Percentiles rank a stretch among this genome's conserved stretches.
Conservation (phyloP, 129 eudicot genomes). For the Sambucus nigra region DNA sequence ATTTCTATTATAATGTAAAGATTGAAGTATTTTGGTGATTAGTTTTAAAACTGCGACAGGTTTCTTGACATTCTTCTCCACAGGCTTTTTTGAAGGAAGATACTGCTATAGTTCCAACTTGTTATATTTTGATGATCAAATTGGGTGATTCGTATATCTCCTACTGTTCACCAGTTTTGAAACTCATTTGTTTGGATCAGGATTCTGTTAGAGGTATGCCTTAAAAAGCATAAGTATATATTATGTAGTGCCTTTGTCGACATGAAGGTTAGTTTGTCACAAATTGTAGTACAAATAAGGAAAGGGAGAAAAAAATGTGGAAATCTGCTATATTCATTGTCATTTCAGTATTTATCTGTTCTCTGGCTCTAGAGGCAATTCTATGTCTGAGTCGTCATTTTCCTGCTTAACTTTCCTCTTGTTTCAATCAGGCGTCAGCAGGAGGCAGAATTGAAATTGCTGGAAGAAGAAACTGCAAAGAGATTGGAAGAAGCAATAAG, state of each 20-base stretch:
- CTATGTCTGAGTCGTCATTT: too few species aligned
- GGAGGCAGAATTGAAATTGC: constrained; percentile 62
- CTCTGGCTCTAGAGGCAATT: too few species aligned
- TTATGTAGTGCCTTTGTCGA: constrained; percentile 48
- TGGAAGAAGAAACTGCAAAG: constrained; percentile 94
- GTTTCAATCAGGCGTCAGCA: constrained; percentile 63
- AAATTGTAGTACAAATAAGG: constrained; percentile 24
- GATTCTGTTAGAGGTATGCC: constrained; percentile 80
- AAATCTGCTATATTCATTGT: background rate
- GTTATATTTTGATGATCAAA: constrained; percentile 70
- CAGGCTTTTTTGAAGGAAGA: constrained; percentile 93
- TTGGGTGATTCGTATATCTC: constrained; percentile 74
- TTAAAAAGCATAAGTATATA: constrained; percentile 66
- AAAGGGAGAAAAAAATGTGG: constrained; percentile 17
- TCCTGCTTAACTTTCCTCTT: constrained; percentile 16
- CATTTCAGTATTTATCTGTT: constrained; percentile 4
- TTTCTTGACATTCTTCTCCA: constrained; percentile 85
- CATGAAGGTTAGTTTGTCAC: constrained; percentile 78
- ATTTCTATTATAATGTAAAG: constrained; percentile 14
- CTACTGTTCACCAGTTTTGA: constrained; percentile 78
- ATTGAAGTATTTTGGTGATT: constrained; percentile 29
- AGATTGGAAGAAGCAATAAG: constrained; percentile 73
- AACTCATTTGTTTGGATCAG: constrained; percentile 77
- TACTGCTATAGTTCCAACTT: constrained; percentile 70
- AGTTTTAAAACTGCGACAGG: constrained; percentile 60